These are phyloP conservation scores for Angophora floribunda DNA, from an alignment of 345 rosid genomes.

Conservation along the genomic window DNA sequence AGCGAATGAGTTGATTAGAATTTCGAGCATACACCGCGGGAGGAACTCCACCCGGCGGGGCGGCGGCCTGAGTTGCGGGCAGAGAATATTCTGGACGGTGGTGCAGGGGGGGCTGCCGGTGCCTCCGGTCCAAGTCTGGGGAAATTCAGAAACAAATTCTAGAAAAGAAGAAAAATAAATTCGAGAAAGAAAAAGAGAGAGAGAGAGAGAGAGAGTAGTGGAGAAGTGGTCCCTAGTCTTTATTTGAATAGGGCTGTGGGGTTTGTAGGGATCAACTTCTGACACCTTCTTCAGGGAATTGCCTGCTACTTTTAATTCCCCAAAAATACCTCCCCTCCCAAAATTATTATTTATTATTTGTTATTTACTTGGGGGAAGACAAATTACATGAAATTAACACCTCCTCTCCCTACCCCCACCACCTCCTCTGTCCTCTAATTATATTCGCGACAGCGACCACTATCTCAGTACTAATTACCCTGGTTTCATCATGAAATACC, in stretches of 20 bases:
- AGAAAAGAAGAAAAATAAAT: background rate
- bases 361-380: background rate
- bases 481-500: background rate
- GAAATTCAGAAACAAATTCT: background rate
- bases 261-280: background rate
- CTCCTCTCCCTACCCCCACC: background rate
- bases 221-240: background rate
- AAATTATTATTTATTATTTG: background rate
- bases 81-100: background rate
- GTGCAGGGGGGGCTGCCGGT: background rate
- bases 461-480: background rate
- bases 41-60: background rate
- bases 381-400: background rate
- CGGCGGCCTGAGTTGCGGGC: background rate
- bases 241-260: background rate
- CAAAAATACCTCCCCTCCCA: background rate
- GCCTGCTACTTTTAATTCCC: background rate
- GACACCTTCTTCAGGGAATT: background rate
- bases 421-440: background rate
- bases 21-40: background rate
- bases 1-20: background rate
- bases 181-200: background rate
- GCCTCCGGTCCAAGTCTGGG: background rate
- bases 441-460: background rate
- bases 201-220: background rate